Percentiles rank a stretch among this genome's conserved stretches.
These are phyloP conservation scores for Candida golubevii DNA, from an alignment of 805 yeast species.

Conservation along the genomic window DNA sequence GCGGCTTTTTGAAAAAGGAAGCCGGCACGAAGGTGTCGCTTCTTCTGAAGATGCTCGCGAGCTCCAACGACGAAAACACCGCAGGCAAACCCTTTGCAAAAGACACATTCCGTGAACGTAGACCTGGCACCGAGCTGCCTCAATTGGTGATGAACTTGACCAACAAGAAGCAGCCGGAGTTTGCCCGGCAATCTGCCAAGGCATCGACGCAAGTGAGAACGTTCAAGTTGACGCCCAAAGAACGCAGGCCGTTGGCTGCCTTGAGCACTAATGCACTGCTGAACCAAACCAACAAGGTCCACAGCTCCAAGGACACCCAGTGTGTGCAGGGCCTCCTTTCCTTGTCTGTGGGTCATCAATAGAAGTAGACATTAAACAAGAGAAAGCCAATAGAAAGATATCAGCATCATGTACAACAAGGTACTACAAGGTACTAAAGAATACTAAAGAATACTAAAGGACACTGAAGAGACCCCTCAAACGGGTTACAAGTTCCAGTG, in stretches of 20 bases:
- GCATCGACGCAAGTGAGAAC: slow-evolving; percentile 17
- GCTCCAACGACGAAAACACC: neutral
- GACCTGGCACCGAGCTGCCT: slow-evolving; percentile 1
- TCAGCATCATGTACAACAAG: no score
- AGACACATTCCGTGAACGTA: neutral
- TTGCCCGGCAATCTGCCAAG: slow-evolving; percentile 13
- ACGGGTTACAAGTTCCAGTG: no score
- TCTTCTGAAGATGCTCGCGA: slow-evolving; percentile 9
- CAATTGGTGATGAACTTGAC: slow-evolving; percentile 17
- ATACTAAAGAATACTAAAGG: no score
- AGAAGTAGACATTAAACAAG: neutral
- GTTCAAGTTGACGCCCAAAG: slow-evolving; percentile 15
- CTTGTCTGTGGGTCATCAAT: slow-evolving; percentile 14
- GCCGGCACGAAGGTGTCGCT: slow-evolving; percentile 4
- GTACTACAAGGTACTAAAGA: no score
- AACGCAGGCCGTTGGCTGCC: slow-evolving; percentile 16
- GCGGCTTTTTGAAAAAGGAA: neutral
- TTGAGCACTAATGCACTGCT: slow-evolving; percentile 9
- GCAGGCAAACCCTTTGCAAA: neutral
- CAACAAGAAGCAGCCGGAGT: slow-evolving; percentile 18
- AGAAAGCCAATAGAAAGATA: no score
- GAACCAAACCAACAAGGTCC: slow-evolving; percentile 1
- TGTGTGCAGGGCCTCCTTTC: slow-evolving; percentile 17
- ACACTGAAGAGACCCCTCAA: no score
- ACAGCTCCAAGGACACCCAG: slow-evolving; percentile 14